Base-by-base conservation (phyloP, 192 early-diverging fungal genomes). In the Kickxella alabastrina region DNA sequence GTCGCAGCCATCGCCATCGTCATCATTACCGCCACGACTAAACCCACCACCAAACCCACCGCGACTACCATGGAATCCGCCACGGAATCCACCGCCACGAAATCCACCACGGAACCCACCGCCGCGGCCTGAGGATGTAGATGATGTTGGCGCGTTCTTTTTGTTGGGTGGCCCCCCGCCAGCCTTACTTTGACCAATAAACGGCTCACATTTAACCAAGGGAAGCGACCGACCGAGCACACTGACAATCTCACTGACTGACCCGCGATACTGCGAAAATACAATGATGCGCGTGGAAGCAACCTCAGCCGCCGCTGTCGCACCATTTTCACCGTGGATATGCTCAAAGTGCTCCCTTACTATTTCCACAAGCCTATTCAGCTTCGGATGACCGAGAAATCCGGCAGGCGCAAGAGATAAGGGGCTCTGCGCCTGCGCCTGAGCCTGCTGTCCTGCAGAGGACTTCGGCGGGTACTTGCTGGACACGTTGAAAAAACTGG, bases 191-290 rank as follows among this genome's bases (percentile, higher is more conserved):
- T 97, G 94, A 0, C 94, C 94, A 25, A 97, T 84, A 78, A 97
- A 97, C 5, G 70, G 70, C 52, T 83, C 82, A 10, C 82, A 78
- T 15, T 78, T 68, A 7, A 92, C 73, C 52, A 88, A 41, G 0
- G 94, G 91, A 6, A 77, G 54, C 49, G 91, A 85, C 10, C 62
- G 28, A 24, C 65, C 41, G 28, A 97, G 52, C 0, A 83, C 78
- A 3, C 68, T 55, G 21, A 66, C 71, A 63, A 97, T 95, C 74
- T 93, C 92, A 24, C 85, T 84, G 3, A 97, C 94, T 1, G 88
- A 87, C 32, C 87, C 87, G 15, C 94, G 82, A 47, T 78, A 88
- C 57, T 84, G 81, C 2, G 88, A 88, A 78, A 97, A 97, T 1
- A 97, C 72, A 62, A 97, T 97, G 21, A 89, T 80, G 19, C 72